These are phyloP conservation scores for Funneliformis mosseae DNA, from an alignment of 192 early-diverging fungal genomes.

Conservation along the genomic window DNA sequence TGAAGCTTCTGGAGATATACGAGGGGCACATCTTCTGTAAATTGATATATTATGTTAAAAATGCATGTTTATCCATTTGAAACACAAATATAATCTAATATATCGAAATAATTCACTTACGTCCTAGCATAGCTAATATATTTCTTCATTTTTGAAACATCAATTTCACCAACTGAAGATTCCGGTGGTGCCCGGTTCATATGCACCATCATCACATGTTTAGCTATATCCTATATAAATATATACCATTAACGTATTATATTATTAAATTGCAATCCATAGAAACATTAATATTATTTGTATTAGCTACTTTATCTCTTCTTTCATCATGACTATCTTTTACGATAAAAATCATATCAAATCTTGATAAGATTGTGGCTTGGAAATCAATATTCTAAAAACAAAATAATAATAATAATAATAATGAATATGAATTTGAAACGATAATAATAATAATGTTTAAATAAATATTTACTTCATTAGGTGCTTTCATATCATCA, in stretches of 20 bases:
- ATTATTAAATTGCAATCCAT: background rate
- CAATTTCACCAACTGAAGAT: slow-evolving; percentile 80
- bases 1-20: slow-evolving; percentile 84
- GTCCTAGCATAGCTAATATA: slow-evolving; percentile 95
- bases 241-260: slow-evolving; percentile 1
- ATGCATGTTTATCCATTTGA: background rate
- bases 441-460: background rate
- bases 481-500: slow-evolving; percentile 96
- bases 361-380: slow-evolving; percentile 98
- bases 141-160: slow-evolving; percentile 92
- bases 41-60: background rate
- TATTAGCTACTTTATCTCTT: slow-evolving; percentile 70
- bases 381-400: slow-evolving; percentile 97
- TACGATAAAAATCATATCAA: slow-evolving; percentile 99
- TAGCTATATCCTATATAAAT: slow-evolving; percentile 76
- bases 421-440: background rate
- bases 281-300: background rate
- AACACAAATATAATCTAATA: background rate
- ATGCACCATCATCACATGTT: slow-evolving; percentile 93
- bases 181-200: slow-evolving; percentile 74
- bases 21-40: slow-evolving; percentile 88
- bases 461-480: slow-evolving; percentile 62
- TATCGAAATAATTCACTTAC: slow-evolving; percentile 40
- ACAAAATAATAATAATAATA: slow-evolving; percentile 24
- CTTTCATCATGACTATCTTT: slow-evolving; percentile 95